Conservation (phyloP, 805 yeast genomes). For the Starmerella powellii region DNA sequence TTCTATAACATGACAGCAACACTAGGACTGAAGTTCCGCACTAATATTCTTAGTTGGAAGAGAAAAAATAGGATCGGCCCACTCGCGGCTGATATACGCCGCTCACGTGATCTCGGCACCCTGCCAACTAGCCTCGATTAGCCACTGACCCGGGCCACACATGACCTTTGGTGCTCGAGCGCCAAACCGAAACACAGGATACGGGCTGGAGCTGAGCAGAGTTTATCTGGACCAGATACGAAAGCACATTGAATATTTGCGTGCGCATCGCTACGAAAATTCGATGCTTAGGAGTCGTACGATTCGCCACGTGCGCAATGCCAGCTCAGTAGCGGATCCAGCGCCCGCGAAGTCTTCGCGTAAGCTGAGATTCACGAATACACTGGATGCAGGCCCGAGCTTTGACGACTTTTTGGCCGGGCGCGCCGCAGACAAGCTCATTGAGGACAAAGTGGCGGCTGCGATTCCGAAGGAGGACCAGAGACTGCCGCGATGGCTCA, state of each 20-base stretch:
- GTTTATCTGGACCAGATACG: too few species aligned
- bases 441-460: constrained; percentile 52
- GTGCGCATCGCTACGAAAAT: not conserved
- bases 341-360: constrained; percentile 7
- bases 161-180: not conserved
- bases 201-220: too few species aligned
- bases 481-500: constrained; percentile 84
- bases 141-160: too few species aligned
- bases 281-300: constrained; percentile 5
- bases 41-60: constrained; percentile 8
- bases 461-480: constrained; percentile 31
- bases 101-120: too few species aligned
- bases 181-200: not conserved
- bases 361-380: constrained; percentile 41
- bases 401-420: constrained; percentile 86
- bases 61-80: not conserved
- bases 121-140: too few species aligned
- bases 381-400: constrained; percentile 73
- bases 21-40: constrained; percentile 26
- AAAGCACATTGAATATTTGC: not conserved
- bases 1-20: constrained; percentile 23
- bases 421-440: constrained; percentile 47
- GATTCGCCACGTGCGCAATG: constrained; percentile 2
- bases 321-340: constrained; percentile 7
- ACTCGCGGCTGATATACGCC: too few species aligned